A percentile compares a stretch with the other conserved stretches of the same genome.
Conservation (phyloP, 129 eudicot species). For the Escallonia herrerae region DNA sequence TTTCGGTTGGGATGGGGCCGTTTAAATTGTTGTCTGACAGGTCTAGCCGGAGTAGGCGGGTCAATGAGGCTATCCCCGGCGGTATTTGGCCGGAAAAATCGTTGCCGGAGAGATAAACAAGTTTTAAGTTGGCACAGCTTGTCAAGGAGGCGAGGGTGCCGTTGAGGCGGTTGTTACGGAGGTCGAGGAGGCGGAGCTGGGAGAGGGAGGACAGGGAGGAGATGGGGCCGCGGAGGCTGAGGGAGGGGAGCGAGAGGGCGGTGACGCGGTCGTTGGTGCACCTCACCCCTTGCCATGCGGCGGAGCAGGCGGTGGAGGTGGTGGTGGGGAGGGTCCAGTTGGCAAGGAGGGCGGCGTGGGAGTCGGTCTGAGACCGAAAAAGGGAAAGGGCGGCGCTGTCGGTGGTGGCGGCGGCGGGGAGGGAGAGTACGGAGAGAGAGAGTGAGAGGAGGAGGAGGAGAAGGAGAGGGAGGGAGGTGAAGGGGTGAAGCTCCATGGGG, state of each 20-base stretch:
- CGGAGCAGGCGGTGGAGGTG: conserved; percentile 60
- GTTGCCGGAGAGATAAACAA: conserved; percentile 63
- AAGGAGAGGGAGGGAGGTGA: conserved; percentile 25
- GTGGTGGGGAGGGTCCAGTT: conserved; percentile 69
- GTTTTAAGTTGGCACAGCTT: conserved; percentile 59
- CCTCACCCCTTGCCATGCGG: conserved; percentile 53
- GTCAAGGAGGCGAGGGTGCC: conserved; percentile 50
- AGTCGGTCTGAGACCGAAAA: conserved; percentile 77
- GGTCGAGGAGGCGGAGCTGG: conserved; percentile 86
- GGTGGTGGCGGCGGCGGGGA: conserved; percentile 27
- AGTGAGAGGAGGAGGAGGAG: conserved; percentile 24
- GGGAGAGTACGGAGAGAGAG: conserved; percentile 20
- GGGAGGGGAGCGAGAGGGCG: conserved; percentile 52
- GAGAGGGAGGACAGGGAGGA: conserved; percentile 63
- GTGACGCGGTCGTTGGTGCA: conserved; percentile 74
- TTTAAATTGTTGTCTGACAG: conserved; percentile 65
- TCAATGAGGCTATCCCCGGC: conserved; percentile 37
- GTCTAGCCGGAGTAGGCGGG: conserved; percentile 70
- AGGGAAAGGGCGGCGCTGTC: conserved; percentile 81
- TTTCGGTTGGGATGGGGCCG: conserved; percentile 51
- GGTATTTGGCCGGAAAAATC: conserved; percentile 84
- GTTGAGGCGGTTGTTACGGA: conserved; percentile 73
- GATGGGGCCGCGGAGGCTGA: conserved; percentile 80
- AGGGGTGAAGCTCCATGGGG: conserved; percentile 28
- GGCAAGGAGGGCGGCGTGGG: conserved; percentile 67